Evolutionary conservation across 1,284 basidiomycete species (phyloP).

Genomic region (Heterobasidion irregulare): DNA sequence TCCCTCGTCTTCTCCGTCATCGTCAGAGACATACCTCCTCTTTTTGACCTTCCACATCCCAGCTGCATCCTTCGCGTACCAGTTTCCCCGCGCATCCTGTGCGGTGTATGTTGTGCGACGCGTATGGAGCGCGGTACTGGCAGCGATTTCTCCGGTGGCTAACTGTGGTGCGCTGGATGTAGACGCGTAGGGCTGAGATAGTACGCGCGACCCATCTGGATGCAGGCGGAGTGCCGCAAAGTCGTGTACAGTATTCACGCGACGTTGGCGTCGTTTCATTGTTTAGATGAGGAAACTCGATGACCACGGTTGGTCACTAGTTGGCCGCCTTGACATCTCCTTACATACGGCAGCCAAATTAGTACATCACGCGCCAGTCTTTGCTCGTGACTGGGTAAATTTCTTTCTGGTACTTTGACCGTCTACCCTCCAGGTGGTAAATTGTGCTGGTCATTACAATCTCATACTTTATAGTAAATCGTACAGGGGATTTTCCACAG

Average conservation of each 20-base stretch:
- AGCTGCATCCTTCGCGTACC: constrained; percentile 26
- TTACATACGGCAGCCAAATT: too few relatives aligned
- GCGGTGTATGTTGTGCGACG: constrained; percentile 16
- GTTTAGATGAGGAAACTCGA: too few relatives aligned
- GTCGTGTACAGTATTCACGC: background rate
- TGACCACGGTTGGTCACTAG: too few relatives aligned
- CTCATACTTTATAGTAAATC: background rate
- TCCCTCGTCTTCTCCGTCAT: background rate
- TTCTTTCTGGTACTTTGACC: too few relatives aligned
- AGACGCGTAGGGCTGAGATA: background rate
- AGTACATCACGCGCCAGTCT: too few relatives aligned
- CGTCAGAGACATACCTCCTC: constrained; percentile 15
- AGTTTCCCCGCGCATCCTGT: constrained; percentile 23
- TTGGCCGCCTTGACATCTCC: too few relatives aligned
- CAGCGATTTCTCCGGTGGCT: background rate
- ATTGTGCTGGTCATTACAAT: too few relatives aligned
- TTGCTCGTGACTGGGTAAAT: too few relatives aligned
- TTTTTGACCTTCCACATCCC: constrained; percentile 21
- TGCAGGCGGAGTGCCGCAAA: background rate
- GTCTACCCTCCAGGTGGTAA: too few relatives aligned
- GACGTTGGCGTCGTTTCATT: background rate
- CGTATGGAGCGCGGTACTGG: constrained; percentile 1
- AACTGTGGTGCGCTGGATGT: background rate
- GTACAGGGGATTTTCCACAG: too few relatives aligned
- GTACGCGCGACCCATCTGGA: constrained; percentile 1